Evolutionary conservation across 2,329 filamentous ascomycete genomes (phyloP).

Genomic region (Aspergillus flavus): DNA sequence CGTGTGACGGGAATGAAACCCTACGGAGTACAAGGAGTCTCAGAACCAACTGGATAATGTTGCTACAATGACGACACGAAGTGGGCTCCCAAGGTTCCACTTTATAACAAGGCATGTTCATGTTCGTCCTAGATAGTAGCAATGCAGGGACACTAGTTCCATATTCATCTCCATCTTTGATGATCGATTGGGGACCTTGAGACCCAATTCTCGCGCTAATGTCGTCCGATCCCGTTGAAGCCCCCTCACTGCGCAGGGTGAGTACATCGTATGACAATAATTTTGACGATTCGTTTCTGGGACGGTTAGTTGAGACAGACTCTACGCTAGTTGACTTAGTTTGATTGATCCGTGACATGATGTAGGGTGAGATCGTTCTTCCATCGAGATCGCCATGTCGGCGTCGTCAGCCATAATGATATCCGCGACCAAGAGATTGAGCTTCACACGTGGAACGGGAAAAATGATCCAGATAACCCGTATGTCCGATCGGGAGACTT

Average conservation of each 20-base stretch:
- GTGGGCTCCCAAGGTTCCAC: neutral
- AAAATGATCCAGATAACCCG: conserved; percentile 35
- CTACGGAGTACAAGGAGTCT: neutral
- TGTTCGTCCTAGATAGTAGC: neutral
- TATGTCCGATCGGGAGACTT: conserved; percentile 10
- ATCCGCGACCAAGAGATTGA: conserved; percentile 29
- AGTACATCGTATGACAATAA: conserved; percentile 29
- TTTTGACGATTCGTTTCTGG: conserved; percentile 28
- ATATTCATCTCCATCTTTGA: neutral
- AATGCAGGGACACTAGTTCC: neutral
- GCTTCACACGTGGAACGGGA: conserved; percentile 33
- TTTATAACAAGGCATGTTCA: neutral
- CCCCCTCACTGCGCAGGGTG: conserved; percentile 11
- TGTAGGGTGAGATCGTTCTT: conserved; percentile 28
- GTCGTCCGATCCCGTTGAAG: conserved; percentile 5
- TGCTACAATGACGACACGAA: conserved; percentile 20
- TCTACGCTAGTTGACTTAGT: neutral
- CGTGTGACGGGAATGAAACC: neutral
- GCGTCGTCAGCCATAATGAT: conserved; percentile 25
- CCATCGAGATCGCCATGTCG: conserved; percentile 27
- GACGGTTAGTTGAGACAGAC: conserved; percentile 14
- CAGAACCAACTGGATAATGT: neutral
- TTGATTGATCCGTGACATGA: neutral
- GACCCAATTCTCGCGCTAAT: neutral
- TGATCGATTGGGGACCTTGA: conserved; percentile 6